Evolutionary conservation across 192 early-diverging fungal genomes (phyloP), one percentile per base, ranked within the genome.

Genomic region (Backusella parvicylindrica): DNA sequence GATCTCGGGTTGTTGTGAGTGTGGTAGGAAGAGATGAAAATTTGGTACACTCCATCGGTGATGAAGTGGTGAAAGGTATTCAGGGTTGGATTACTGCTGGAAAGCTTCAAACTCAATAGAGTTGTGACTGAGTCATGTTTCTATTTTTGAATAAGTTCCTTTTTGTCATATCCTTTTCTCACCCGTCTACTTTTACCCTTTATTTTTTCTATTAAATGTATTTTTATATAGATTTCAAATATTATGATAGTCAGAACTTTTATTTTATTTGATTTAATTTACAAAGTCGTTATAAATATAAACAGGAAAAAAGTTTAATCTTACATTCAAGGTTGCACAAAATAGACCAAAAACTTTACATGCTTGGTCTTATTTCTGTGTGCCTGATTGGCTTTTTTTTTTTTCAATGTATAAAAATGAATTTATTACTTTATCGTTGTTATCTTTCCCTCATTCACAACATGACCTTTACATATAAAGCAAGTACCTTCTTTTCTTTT

Each of bases 11-110:
- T 0, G 82, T 89, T 1, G 80, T 89, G 28, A 89, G 87, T 43
- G 76, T 88, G n/a, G 78, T 89, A 35, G 83, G 86, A 18, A 80
- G 75, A 65, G 85, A 88, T 53, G 72, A 85, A 70, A 66, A 67
- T 6, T 13, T 40, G 12, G 79, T 84, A 16, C 63, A 85, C 28
- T 75, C 71, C 6, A 38, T 80, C 47, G 72, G 64, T 0, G 32
- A 77, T 36, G 71, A 82, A 33, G 77, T 86, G 49, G 35, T 40
- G 15, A 9, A 41, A 12, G 76, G 63, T 41, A 63, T 85, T 30
- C 32, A 75, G 40, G 75, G 79, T 13, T 77, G 75, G 75, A 49
- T 73, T 16, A 41, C 32, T 16, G 12, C 53, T 12, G 53, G 53
- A 28, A 60, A 56, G 9, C 50, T 6, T 23, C 50, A 56, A 11